A percentile compares a stretch with the other conserved stretches of the same genome.
These are phyloP conservation scores for Curvularia eragrostidis DNA, from an alignment of 2,329 filamentous ascomycete species.

Conservation along the genomic window DNA sequence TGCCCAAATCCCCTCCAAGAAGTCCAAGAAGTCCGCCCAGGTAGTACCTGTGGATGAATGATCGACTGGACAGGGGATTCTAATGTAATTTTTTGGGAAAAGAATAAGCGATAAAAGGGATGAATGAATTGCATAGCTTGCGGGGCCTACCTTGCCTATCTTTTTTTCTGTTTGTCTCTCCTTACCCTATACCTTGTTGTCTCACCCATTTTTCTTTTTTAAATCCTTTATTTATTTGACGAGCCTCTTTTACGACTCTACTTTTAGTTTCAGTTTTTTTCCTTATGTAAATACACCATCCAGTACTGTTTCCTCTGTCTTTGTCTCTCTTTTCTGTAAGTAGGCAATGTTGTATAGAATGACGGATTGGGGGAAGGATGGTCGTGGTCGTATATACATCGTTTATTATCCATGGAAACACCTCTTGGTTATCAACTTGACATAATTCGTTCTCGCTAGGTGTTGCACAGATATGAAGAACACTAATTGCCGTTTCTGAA, in stretches of 20 bases:
- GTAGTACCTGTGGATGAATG: slow-evolving; percentile 2
- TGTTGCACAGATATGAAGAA: neutral
- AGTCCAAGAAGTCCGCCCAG: slow-evolving; percentile 31
- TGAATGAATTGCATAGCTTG: slow-evolving; percentile 11
- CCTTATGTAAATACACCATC: neutral
- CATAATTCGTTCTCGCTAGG: neutral
- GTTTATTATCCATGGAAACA: neutral
- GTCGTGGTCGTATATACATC: neutral
- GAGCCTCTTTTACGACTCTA: neutral
- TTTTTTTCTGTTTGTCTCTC: slow-evolving; percentile 5
- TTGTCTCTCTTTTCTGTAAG: neutral
- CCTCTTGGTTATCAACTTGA: neutral
- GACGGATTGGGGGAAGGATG: neutral
- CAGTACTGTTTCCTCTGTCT: neutral
- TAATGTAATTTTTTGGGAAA: neutral
- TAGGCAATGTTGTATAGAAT: neutral
- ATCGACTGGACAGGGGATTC: neutral
- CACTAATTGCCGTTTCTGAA: neutral
- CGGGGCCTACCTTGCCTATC: neutral
- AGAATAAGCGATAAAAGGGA: slow-evolving; percentile 2
- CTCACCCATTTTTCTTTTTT: neutral
- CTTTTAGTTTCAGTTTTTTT: neutral
- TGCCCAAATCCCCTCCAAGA: slow-evolving; percentile 26
- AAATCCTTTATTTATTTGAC: neutral
- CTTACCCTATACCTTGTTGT: neutral